A percentile compares a stretch with the other conserved stretches of the same genome.
Conservation (phyloP, 1,284 basidiomycete genomes). For the Ustilago lituana region DNA sequence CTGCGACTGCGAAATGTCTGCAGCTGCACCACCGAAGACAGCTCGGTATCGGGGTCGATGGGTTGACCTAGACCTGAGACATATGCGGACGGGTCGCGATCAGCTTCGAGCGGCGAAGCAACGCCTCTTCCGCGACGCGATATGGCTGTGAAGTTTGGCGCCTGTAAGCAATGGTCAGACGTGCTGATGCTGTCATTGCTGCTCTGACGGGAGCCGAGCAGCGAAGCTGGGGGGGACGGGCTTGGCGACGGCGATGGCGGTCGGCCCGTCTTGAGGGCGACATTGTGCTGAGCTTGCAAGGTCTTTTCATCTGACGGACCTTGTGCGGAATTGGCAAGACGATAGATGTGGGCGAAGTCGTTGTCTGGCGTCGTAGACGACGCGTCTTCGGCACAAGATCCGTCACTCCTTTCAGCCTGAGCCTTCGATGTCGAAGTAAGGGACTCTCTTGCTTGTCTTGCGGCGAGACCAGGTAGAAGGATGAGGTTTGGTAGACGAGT, state of each 20-base stretch:
- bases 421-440: slow-evolving; percentile 15
- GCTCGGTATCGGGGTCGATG: slow-evolving; percentile 64
- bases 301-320: slow-evolving; percentile 4
- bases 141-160: background rate
- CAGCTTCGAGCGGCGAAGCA: slow-evolving; percentile 36
- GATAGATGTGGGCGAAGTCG: slow-evolving; percentile 38
- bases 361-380: background rate
- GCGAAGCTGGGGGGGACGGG: slow-evolving; percentile 33
- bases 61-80: slow-evolving; percentile 62
- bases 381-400: background rate
- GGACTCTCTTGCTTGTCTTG: slow-evolving; percentile 36
- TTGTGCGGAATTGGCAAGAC: slow-evolving; percentile 17
- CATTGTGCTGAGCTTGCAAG: slow-evolving; percentile 24
- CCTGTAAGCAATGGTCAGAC: background rate
- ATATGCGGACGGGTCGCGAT: slow-evolving; percentile 55
- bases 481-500: slow-evolving; percentile 46
- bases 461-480: slow-evolving; percentile 41
- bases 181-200: slow-evolving; percentile 41
- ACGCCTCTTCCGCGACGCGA: slow-evolving; percentile 38
- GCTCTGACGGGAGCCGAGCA: slow-evolving; percentile 36
- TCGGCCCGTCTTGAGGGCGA: slow-evolving; percentile 29
- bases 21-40: slow-evolving; percentile 61
- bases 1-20: slow-evolving; percentile 62
- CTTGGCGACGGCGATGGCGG: slow-evolving; percentile 39
- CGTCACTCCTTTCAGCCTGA: background rate